phyloP scores from a whole-genome alignment of 371 early-diverging fungal species.

The Syncephalastrum racemosum region DNA sequence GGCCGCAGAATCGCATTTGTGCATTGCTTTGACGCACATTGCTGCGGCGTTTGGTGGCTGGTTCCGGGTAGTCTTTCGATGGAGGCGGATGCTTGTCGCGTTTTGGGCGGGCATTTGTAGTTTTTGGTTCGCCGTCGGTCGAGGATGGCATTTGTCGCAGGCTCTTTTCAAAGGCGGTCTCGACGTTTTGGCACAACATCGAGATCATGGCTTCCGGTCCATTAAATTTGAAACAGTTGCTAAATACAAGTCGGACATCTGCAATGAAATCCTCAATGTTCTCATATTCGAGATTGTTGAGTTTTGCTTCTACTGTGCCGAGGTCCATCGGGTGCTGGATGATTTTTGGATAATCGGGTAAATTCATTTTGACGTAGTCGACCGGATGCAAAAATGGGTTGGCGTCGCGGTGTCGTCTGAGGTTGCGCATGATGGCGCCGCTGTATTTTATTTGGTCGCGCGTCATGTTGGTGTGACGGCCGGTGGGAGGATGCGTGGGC shows the following conservation, averaged over 20 bases:
- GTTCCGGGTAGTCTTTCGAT: slow-evolving; percentile 52
- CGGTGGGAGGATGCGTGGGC: slow-evolving; percentile 3
- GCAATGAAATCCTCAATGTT: slow-evolving; percentile 67
- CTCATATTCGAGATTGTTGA: slow-evolving; percentile 72
- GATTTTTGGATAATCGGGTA: slow-evolving; percentile 94
- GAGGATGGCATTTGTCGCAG: slow-evolving; percentile 66
- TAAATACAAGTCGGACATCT: slow-evolving; percentile 79
- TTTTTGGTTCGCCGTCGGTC: slow-evolving; percentile 15
- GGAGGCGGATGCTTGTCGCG: slow-evolving; percentile 75
- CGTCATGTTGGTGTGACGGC: slow-evolving; percentile 54
- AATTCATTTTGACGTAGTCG: slow-evolving; percentile 85
- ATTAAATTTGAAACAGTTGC: slow-evolving; percentile 93
- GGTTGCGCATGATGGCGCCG: slow-evolving; percentile 66
- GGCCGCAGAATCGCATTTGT: slow-evolving; percentile 70
- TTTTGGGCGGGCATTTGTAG: slow-evolving; percentile 55
- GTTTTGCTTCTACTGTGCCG: slow-evolving; percentile 87
- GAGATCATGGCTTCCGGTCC: slow-evolving; percentile 78
- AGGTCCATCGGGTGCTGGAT: slow-evolving; percentile 98
- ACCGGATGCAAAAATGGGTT: slow-evolving; percentile 91
- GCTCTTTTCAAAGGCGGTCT: slow-evolving; percentile 70
- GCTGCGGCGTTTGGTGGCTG: slow-evolving; percentile 36
- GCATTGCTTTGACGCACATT: slow-evolving; percentile 57
- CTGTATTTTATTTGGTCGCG: slow-evolving; percentile 84
- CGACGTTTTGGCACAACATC: slow-evolving; percentile 70
- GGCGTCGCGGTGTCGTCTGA: slow-evolving; percentile 76